phyloP scores from a whole-genome alignment of 2,329 filamentous ascomycete species.

The Neophaeococcomyces mojaviensis region DNA sequence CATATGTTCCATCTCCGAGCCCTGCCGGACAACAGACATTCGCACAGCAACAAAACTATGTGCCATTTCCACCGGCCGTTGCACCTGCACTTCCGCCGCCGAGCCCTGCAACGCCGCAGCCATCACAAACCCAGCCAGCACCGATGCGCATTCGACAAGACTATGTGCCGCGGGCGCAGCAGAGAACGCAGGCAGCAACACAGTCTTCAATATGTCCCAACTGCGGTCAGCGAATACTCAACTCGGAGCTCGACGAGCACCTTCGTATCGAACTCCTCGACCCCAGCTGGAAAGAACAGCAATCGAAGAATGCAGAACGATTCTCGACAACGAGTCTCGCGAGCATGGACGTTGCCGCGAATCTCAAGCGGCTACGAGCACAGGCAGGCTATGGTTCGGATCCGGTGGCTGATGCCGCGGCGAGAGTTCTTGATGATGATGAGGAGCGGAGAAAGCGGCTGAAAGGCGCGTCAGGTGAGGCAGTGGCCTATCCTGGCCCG shows the following conservation, averaged over 20 bases:
- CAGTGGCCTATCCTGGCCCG: constrained; percentile 24
- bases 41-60: constrained; percentile 25
- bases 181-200: constrained; percentile 56
- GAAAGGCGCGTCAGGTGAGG: constrained; percentile 36
- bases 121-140: constrained; percentile 57
- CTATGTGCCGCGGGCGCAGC: constrained; percentile 77
- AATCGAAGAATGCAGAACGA: constrained; percentile 77
- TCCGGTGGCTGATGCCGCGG: constrained; percentile 25
- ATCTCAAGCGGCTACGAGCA: constrained; percentile 87
- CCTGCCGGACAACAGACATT: constrained; percentile 24
- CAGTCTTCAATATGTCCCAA: constrained; percentile 79
- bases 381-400: constrained; percentile 68
- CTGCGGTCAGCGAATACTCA: constrained; percentile 82
- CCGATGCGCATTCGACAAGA: constrained; percentile 87
- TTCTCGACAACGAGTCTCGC: constrained; percentile 79
- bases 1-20: constrained; percentile 27
- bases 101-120: constrained; percentile 63
- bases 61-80: constrained; percentile 22
- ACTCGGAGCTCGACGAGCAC: constrained; percentile 81
- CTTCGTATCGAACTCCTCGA: constrained; percentile 93
- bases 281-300: constrained; percentile 92
- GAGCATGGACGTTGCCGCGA: constrained; percentile 81
- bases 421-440: constrained; percentile 59
- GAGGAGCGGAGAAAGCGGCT: constrained; percentile 66
- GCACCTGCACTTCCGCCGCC: constrained; percentile 48